Evolutionary conservation across 208 protist genomes (phyloP).

Genomic region (Acanthamoeba quina): DNA sequence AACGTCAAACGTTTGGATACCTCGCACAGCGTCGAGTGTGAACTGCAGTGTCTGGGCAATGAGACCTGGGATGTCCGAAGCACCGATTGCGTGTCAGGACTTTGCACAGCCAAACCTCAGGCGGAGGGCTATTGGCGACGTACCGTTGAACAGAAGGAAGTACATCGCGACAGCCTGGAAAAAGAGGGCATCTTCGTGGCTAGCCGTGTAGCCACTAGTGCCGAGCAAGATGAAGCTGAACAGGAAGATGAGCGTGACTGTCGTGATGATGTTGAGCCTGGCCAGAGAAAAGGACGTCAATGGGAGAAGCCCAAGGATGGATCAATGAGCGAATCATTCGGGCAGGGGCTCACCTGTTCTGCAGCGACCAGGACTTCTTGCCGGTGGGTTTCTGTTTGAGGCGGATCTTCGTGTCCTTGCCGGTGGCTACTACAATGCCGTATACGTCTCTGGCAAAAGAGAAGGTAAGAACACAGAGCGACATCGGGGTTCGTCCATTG

Average conservation of each 20-base stretch:
- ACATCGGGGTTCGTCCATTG: neutral
- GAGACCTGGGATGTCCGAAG: neutral
- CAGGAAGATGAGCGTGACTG: slow-evolving; percentile 63
- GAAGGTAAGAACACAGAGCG: too few species aligned
- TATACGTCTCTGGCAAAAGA: slow-evolving; percentile 32
- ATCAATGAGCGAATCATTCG: neutral
- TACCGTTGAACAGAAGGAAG: slow-evolving; percentile 74
- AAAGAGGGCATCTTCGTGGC: neutral
- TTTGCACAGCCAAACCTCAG: neutral
- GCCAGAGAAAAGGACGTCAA: neutral
- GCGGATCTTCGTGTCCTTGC: slow-evolving; percentile 72
- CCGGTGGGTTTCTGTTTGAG: slow-evolving; percentile 62
- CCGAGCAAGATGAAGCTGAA: slow-evolving; percentile 70
- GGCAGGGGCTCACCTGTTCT: neutral
- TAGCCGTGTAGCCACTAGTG: slow-evolving; percentile 30
- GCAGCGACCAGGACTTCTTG: slow-evolving; percentile 74
- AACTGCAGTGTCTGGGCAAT: slow-evolving; percentile 75
- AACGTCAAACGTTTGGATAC: slow-evolving; percentile 68
- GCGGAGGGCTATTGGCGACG: neutral
- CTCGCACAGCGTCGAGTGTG: slow-evolving; percentile 67
- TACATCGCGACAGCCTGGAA: slow-evolving; percentile 70
- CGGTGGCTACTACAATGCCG: slow-evolving; percentile 70
- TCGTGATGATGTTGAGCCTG: slow-evolving; percentile 73
- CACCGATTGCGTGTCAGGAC: neutral
- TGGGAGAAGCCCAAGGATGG: neutral